Evolutionary conservation across 139 green algal genomes (phyloP), one percentile per base, ranked within the genome.

Genomic region (Spirogloea muscicola): DNA sequence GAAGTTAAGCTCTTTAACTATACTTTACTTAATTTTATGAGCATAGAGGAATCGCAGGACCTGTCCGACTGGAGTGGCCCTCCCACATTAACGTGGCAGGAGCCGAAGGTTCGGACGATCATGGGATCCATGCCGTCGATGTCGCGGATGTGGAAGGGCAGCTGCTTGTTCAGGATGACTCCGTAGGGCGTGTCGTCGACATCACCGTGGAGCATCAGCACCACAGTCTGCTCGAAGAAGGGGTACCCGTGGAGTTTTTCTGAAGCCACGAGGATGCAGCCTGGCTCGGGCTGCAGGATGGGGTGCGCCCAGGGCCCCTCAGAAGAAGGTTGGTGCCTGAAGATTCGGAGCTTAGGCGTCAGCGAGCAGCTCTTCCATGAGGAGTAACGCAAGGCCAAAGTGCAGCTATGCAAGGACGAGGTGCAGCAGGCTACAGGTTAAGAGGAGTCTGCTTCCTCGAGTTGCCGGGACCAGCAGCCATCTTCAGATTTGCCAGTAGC

Each of bases 131-230:
- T 25, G 6, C 70, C 63, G 18, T 78, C 52, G 16, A 78, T 25
- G 10, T 55, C n/a, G 21, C 18, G 27, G 38, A 78, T 40, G 18
- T 9, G 58, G 21, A 10, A 37, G 13, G 36, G 34, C 21, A 49
- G 63, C 18, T 59, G 70, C 33, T 75, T 71, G 61, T 78, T 78
- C 70, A 78, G 25, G 9, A 73, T 60, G 18, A 78, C 18, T 2
- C 70, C 70, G 29, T 75, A 78, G 2, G 70, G 70, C 21, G 38
- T 60, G 31, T 78, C 70, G n/a, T 64, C 16, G 4, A 10, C 66
- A 0, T 44, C 70, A 1, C 27, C 18, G 25, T n/a, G 10, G 7
- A 78, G 61, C 7, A 78, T 16, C 10, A 78, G 70, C 16, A 78
- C 60, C 43, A 78, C 70, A 1, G 70, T 76, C 7, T 44, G 52